Evolutionary conservation across 306 rosid species (phyloP), one percentile per base, ranked within the genome.

Genomic region (Sechiopsis laciniata): DNA sequence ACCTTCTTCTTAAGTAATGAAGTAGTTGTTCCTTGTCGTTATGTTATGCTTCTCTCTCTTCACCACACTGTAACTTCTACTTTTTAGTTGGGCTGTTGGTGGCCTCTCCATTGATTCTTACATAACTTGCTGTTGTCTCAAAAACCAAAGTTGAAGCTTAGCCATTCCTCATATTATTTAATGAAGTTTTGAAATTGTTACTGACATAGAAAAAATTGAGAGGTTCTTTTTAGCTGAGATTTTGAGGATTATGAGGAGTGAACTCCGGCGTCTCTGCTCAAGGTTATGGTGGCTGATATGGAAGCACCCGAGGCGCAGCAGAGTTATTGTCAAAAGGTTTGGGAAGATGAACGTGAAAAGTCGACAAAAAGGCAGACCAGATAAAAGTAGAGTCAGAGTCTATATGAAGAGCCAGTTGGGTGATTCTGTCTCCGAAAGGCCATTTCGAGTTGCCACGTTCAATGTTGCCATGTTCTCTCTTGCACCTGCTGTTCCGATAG

Each of bases 401-500:
- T 74, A 68, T 21, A 53, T 58, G 56, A 85, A 82, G 75, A 86
- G 78, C 59, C 66, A 61, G 35, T 58, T 75, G n/a, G 82, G 69
- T 0, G 82, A 55, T 60, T 77, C 80, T 64, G 83, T 74, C 71
- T 64, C 84, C 5, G 81, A 74, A 80, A 85, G 82, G 87, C 91
- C 95, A 52, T 81, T 91, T 67, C 75, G 90, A 15, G 67, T 85
- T 48, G 95, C 92, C 70, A 84, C 97, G 40, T 87, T 88, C 84
- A 91, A 91, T 75, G 97, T 91, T 74, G 97, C 97, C 59, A 91
- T 91, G 97, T 91, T 91, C 77, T 85, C 97, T 10, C 90, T 91
- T 53, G 97, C 97, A 17, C 96, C 95, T 75, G 97, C 96, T 11
- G 80, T 88, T 72, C 83, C 95, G 54, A 88, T 82, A 71, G 35